phyloP scores from a whole-genome alignment of 805 yeast genomes.

The Yamadazyma paraphyllophila region DNA sequence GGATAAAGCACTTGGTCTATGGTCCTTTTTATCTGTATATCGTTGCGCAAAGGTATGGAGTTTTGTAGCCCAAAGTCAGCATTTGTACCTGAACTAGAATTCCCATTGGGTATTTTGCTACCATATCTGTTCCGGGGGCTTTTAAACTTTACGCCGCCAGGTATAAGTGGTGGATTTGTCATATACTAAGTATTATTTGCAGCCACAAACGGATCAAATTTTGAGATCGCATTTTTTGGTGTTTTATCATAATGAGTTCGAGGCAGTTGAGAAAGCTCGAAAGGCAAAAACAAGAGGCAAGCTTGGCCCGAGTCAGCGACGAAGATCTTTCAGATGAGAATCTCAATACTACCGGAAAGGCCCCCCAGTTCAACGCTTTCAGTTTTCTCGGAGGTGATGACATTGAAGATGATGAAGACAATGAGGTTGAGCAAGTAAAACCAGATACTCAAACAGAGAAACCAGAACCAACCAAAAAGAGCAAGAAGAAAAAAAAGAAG shows the following conservation, averaged over 20 bases:
- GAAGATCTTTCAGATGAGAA: background rate
- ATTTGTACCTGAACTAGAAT: no score
- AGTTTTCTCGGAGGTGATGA: constrained; percentile 17
- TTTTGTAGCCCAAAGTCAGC: no score
- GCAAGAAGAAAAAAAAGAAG: constrained; percentile 20
- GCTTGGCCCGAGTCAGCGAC: no score
- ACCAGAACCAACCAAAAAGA: constrained; percentile 18
- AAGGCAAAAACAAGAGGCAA: constrained; percentile 22
- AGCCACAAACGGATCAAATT: constrained; percentile 14
- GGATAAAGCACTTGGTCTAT: background rate
- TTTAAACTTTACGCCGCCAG: no score
- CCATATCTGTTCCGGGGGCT: no score
- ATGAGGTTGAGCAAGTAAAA: constrained; percentile 15
- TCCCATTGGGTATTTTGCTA: no score
- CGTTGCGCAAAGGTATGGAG: background rate
- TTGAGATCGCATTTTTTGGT: constrained; percentile 1
- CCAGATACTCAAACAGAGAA: constrained; percentile 1
- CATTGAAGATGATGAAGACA: constrained; percentile 11
- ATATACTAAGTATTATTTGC: constrained; percentile 13
- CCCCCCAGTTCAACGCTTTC: constrained; percentile 14
- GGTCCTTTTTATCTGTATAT: background rate
- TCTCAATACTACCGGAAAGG: background rate
- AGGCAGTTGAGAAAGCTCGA: constrained; percentile 48
- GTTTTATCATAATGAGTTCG: constrained; percentile 41
- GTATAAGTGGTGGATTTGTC: no score